Percentiles rank a stretch among this genome's conserved stretches.
These are phyloP conservation scores for Corniculantispora saksenae DNA, from an alignment of 2,329 filamentous ascomycete genomes.

Conservation along the genomic window DNA sequence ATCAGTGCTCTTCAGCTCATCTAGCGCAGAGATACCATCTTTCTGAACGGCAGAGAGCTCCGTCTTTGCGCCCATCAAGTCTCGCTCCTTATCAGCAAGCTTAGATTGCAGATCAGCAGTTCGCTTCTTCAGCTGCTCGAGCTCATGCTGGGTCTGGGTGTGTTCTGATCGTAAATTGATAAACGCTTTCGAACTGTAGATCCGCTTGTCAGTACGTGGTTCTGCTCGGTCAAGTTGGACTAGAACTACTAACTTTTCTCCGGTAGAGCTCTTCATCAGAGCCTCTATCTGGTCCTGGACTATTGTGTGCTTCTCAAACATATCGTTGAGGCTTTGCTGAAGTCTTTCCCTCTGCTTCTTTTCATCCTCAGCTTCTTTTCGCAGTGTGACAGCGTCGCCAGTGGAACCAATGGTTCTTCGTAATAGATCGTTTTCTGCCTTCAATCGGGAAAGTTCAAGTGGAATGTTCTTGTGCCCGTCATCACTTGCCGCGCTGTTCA, in stretches of 20 bases:
- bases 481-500: conserved; percentile 50
- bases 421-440: conserved; percentile 62
- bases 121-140: conserved; percentile 46
- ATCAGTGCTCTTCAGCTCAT: conserved; percentile 61
- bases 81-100: conserved; percentile 55
- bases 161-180: conserved; percentile 52
- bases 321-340: conserved; percentile 56
- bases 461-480: conserved; percentile 42
- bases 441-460: conserved; percentile 58
- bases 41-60: conserved; percentile 57
- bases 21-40: conserved; percentile 55
- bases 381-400: conserved; percentile 55
- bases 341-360: conserved; percentile 51
- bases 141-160: conserved; percentile 46
- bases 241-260: conserved; percentile 63
- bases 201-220: conserved; percentile 40
- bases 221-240: too few relatives aligned
- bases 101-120: conserved; percentile 49
- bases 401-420: conserved; percentile 55
- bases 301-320: conserved; percentile 60
- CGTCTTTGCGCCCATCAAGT: conserved; percentile 52
- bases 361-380: conserved; percentile 57
- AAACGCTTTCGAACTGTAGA: conserved; percentile 52
- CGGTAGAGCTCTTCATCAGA: conserved; percentile 51
- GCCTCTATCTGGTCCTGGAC: conserved; percentile 59